A percentile compares a stretch with the other conserved stretches of the same genome.
These are phyloP conservation scores for Cymbopogon flexuosus DNA, from an alignment of 202 grass and related monocot species.

Conservation along the genomic window DNA sequence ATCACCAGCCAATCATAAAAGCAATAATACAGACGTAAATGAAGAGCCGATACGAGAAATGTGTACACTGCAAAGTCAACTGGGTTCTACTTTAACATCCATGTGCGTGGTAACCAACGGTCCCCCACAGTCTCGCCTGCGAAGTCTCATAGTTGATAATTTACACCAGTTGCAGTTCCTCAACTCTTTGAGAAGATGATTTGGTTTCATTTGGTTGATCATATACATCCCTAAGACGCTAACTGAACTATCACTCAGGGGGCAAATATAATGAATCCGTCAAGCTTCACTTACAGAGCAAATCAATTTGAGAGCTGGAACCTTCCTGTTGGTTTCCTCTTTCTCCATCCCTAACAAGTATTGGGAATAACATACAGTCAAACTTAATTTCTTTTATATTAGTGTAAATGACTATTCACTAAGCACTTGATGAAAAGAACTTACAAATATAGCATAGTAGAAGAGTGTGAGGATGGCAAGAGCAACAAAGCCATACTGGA, in stretches of 20 bases:
- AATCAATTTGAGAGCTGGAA: conserved; percentile 84
- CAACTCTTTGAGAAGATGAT: conserved; percentile 34
- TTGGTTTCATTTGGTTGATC: conserved; percentile 35
- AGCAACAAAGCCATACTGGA: conserved; percentile 97
- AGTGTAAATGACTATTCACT: not conserved
- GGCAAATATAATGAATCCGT: conserved; percentile 31
- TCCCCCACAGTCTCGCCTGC: conserved; percentile 20
- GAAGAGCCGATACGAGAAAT: conserved; percentile 28
- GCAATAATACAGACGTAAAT: conserved; percentile 42
- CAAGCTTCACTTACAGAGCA: conserved; percentile 33
- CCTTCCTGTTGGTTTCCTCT: conserved; percentile 77
- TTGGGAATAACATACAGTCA: conserved; percentile 9
- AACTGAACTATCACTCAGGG: conserved; percentile 29
- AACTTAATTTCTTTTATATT: not conserved
- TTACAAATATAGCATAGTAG: conserved; percentile 84
- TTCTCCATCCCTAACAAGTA: conserved; percentile 83
- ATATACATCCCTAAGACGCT: conserved; percentile 52
- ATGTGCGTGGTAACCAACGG: conserved; percentile 13
- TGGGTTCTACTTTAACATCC: conserved; percentile 37
- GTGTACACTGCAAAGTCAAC: conserved; percentile 39
- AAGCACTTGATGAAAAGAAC: conserved; percentile 23
- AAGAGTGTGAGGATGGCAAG: conserved; percentile 88
- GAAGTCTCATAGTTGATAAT: conserved; percentile 39
- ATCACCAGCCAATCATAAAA: not conserved
- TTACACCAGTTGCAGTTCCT: conserved; percentile 40